A percentile compares a stretch with the other conserved stretches of the same genome.
Conservation (phyloP, 2,329 filamentous ascomycete genomes). For the Ascochyta pisi region DNA sequence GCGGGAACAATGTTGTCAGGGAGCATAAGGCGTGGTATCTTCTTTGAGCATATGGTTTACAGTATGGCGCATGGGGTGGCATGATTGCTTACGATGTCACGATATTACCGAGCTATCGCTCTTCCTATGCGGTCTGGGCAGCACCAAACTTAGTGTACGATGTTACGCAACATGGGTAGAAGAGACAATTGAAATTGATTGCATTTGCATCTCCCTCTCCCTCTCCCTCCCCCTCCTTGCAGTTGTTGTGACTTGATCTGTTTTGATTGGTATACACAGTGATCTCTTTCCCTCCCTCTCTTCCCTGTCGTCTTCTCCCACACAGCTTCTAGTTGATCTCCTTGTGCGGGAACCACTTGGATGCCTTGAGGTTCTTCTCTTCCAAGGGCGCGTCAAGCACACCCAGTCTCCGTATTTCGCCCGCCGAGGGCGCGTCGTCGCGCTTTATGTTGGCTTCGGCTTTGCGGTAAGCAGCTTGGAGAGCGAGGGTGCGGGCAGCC, state of each 20-base stretch:
- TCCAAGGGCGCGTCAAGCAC: conserved; percentile 80
- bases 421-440: conserved; percentile 81
- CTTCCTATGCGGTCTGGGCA: neutral
- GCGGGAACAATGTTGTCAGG: neutral
- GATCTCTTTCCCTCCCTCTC: neutral
- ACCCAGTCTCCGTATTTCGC: conserved; percentile 86
- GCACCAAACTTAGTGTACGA: neutral
- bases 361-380: conserved; percentile 63
- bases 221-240: neutral
- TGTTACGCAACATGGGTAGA: neutral
- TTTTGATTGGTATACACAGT: conserved; percentile 13
- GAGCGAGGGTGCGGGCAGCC: conserved; percentile 77
- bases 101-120: conserved; percentile 1
- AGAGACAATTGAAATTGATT: conserved; percentile 6
- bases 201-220: conserved; percentile 6
- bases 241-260: neutral
- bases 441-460: conserved; percentile 74
- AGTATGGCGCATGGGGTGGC: conserved; percentile 4
- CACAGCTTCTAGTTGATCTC: conserved; percentile 42
- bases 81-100: conserved; percentile 18
- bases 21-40: conserved; percentile 2
- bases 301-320: neutral
- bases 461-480: conserved; percentile 86
- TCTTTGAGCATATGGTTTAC: conserved; percentile 3
- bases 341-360: conserved; percentile 53